phyloP scores from a whole-genome alignment of 805 yeast species.

The Sugiyamaella lignohabitans region DNA sequence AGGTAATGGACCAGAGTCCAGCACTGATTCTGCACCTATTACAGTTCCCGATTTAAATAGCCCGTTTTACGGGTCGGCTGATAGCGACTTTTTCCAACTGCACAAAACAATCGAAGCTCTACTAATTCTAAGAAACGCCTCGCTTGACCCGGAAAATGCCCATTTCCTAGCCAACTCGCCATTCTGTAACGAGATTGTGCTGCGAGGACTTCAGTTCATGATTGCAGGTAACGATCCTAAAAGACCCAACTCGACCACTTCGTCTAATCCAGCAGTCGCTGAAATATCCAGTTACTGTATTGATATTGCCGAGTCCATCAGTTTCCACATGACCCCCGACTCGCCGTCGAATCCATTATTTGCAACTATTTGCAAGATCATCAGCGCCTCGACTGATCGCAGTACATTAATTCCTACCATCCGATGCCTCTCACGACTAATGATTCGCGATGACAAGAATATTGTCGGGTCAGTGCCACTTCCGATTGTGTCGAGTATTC shows the following conservation, averaged over 20 bases:
- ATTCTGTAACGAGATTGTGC: constrained; percentile 44
- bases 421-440: constrained; percentile 71
- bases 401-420: constrained; percentile 60
- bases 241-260: background rate
- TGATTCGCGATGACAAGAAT: constrained; percentile 55
- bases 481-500: constrained; percentile 45
- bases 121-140: constrained; percentile 69
- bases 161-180: constrained; percentile 59
- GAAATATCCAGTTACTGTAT: constrained; percentile 63
- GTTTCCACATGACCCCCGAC: constrained; percentile 60
- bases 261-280: constrained; percentile 28
- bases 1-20: background rate
- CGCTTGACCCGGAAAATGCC: constrained; percentile 79
- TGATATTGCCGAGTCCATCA: constrained; percentile 48
- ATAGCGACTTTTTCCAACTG: constrained; percentile 8
- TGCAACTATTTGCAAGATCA: constrained; percentile 44
- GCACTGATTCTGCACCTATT: background rate
- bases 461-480: constrained; percentile 45
- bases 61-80: constrained; percentile 19
- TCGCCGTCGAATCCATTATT: constrained; percentile 64
- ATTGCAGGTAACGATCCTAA: constrained; percentile 18
- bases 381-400: constrained; percentile 56
- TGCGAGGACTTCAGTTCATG: constrained; percentile 28
- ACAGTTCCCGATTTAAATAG: constrained; percentile 14
- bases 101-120: constrained; percentile 41